phyloP scores from a whole-genome alignment of 768 basidiomycete species.

The Tricholoma saponaceum region DNA sequence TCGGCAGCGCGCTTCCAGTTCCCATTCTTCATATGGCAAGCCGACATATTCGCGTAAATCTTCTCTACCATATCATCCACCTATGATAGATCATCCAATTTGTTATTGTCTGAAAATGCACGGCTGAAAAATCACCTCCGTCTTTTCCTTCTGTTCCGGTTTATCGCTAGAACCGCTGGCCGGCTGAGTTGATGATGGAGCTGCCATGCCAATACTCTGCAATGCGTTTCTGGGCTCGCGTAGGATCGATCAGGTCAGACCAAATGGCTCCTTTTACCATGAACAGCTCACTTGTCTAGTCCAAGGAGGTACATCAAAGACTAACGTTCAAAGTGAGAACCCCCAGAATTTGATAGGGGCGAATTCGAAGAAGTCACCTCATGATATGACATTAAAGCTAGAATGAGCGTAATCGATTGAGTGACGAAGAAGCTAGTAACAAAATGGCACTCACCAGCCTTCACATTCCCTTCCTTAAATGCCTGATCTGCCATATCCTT shows the following conservation, averaged over 20 bases:
- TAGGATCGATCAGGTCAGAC: background rate
- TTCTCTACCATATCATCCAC: slow-evolving; percentile 74
- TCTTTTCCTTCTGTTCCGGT: slow-evolving; percentile 49
- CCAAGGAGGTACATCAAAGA: slow-evolving; percentile 71
- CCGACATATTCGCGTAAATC: slow-evolving; percentile 82
- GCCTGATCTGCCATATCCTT: slow-evolving; percentile 65
- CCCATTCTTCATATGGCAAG: slow-evolving; percentile 73
- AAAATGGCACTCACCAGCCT: slow-evolving; percentile 43
- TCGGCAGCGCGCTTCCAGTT: slow-evolving; percentile 80
- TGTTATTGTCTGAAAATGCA: background rate
- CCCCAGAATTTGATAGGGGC: background rate
- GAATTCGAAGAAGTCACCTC: slow-evolving; percentile 39
- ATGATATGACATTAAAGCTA: slow-evolving; percentile 72
- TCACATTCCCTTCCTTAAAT: slow-evolving; percentile 61
- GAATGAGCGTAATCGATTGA: slow-evolving; percentile 3
- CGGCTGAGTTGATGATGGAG: slow-evolving; percentile 19
- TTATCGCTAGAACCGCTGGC: slow-evolving; percentile 25
- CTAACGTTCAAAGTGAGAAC: slow-evolving; percentile 28
- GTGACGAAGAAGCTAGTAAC: background rate
- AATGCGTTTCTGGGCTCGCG: slow-evolving; percentile 45
- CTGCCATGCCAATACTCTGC: slow-evolving; percentile 44
- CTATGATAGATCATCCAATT: slow-evolving; percentile 29
- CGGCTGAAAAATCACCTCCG: slow-evolving; percentile 46
- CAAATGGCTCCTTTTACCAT: background rate
- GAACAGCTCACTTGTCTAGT: slow-evolving; percentile 62